phyloP scores from a whole-genome alignment of 2,329 filamentous ascomycete genomes.

The Xylariaceae sp. region DNA sequence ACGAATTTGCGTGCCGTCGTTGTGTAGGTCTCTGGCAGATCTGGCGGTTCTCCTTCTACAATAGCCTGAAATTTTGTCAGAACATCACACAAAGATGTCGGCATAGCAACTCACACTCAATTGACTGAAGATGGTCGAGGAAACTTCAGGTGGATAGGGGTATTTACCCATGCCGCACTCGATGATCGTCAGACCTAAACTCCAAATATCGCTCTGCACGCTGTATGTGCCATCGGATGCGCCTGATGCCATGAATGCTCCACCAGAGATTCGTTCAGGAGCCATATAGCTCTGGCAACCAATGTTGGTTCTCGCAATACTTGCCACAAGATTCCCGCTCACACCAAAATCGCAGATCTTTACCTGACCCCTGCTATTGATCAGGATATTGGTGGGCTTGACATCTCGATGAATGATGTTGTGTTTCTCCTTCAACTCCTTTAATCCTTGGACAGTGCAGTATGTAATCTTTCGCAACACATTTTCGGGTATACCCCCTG shows the following conservation, averaged over 20 bases:
- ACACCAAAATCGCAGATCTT: constrained; percentile 99
- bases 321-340: constrained; percentile 91
- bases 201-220: constrained; percentile 98
- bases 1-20: constrained; percentile 82
- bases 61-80: constrained; percentile 64
- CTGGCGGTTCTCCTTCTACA: constrained; percentile 92
- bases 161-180: constrained; percentile 94
- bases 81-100: neutral
- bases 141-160: constrained; percentile 94
- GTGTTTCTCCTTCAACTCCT: constrained; percentile 92
- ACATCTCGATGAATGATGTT: constrained; percentile 99
- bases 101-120: constrained; percentile 66
- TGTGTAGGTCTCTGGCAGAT: constrained; percentile 78
- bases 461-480: constrained; percentile 88
- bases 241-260: constrained; percentile 68
- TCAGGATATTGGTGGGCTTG: constrained; percentile 96
- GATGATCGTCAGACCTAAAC: constrained; percentile 86
- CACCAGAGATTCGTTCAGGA: constrained; percentile 88
- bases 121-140: constrained; percentile 97
- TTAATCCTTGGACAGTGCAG: constrained; percentile 85
- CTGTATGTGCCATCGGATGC: constrained; percentile 84
- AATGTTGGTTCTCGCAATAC: constrained; percentile 98
- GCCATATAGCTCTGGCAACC: constrained; percentile 99
- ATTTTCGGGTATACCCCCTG: constrained; percentile 81
- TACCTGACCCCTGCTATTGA: constrained; percentile 84